Evolutionary conservation across 345 rosid species (phyloP), one percentile per base, ranked within the genome.

Genomic region (Cardamine resedifolia): DNA sequence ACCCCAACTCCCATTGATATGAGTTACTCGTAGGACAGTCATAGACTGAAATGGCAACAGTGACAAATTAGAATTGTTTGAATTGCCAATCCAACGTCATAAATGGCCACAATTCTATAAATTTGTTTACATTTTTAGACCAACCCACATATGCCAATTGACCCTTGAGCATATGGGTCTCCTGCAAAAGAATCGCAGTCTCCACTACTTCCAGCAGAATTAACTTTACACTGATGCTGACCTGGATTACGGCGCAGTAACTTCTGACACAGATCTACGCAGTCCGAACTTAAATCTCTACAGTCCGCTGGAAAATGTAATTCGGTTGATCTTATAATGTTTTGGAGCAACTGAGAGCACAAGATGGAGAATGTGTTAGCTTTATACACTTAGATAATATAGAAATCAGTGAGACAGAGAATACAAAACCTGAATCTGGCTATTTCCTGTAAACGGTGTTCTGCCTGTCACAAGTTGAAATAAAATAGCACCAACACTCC

Each of bases 401-500:
- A 57, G 47, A 68, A 41, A 65, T 4, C 31, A 43, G 14, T 28
- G 70, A 64, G 59, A 64, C 12, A 55, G 52, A 71, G 66, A 39
- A 36, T 56, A 71, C 30, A 27, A 64, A 48, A 95, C 99, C 93
- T 95, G 94, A 41, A 85, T 82, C 77, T 95, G 99, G 76, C 85
- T 85, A 82, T 74, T 90, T 77, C 99, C 99, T 21, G 90, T 91
- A 73, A 86, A 95, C 56, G 99, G 99, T 44, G 99, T 86, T 86
- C 78, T 91, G 66, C 96, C 98, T 10, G 90, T 90, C 68, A 90
- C 94, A 75, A 95, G 96, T 79, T 95, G 99, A 82, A 82, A 95
- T 59, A 95, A 83, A 77, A 95, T 95, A 69, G 98, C 87, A 76
- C 99, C 99, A 49, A 91, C 96, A 76, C 99, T 95, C 99, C 99